Evolutionary conservation across 495 filamentous ascomycete genomes (phyloP).

Genomic region (Sphaerosporella brunnea): DNA sequence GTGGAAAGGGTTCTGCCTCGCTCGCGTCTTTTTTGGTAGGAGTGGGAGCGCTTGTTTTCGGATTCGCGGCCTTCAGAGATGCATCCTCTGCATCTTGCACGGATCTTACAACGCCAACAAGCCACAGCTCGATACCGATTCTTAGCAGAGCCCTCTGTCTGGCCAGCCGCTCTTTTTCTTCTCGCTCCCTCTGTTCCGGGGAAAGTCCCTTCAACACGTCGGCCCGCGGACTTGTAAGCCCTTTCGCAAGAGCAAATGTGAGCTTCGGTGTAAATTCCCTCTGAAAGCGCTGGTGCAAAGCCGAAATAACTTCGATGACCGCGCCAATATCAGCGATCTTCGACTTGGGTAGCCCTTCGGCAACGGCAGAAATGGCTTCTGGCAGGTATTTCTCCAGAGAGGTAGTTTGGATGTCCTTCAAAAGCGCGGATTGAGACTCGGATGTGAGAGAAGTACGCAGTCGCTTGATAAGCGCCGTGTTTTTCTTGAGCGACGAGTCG

Average conservation of each 20-base stretch:
- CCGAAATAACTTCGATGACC: constrained; percentile 80
- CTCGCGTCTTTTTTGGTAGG: constrained; percentile 20
- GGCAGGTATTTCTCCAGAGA: constrained; percentile 95
- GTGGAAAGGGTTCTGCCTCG: constrained; percentile 50
- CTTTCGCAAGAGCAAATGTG: constrained; percentile 83
- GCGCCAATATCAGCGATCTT: constrained; percentile 84
- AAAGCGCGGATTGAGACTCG: constrained; percentile 58
- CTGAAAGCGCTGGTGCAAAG: constrained; percentile 89
- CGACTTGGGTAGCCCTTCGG: constrained; percentile 81
- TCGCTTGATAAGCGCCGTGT: constrained; percentile 96
- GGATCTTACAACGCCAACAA: constrained; percentile 70
- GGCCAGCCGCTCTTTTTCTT: constrained; percentile 82
- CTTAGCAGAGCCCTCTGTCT: constrained; percentile 74
- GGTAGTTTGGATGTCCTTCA: constrained; percentile 79
- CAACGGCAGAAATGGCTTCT: constrained; percentile 94
- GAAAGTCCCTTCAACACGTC: constrained; percentile 58
- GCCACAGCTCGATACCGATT: constrained; percentile 90
- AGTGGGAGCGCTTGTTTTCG: constrained; percentile 37
- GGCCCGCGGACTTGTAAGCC: constrained; percentile 82
- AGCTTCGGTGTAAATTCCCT: constrained; percentile 77
- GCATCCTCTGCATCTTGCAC: constrained; percentile 75
- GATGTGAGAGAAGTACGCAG: constrained; percentile 75
- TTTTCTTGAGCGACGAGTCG: constrained; percentile 95
- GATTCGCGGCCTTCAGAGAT: constrained; percentile 38
- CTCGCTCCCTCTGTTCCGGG: constrained; percentile 71